phyloP scores from a whole-genome alignment of 441 rosid species.

The Adansonia madagascariensis region DNA sequence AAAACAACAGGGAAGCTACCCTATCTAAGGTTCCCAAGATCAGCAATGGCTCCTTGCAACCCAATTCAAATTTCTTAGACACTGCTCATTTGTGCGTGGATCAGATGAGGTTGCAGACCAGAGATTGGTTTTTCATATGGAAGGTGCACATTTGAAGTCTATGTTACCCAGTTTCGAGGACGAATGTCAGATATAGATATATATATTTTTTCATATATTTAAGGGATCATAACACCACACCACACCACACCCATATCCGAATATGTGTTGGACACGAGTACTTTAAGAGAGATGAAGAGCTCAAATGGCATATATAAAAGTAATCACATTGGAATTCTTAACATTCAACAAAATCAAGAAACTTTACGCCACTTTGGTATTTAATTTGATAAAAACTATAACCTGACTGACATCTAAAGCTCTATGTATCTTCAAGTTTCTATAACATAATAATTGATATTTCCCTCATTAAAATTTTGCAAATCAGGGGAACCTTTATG shows the following conservation, averaged over 20 bases:
- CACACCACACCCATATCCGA: too few species aligned
- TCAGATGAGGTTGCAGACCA: slow-evolving; percentile 25
- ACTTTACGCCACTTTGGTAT: background rate
- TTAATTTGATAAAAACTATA: slow-evolving; percentile 20
- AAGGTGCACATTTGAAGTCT: slow-evolving; percentile 57
- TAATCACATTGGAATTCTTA: background rate
- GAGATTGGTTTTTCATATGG: slow-evolving; percentile 55
- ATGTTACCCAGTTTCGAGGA: too few species aligned
- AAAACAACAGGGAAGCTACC: slow-evolving; percentile 16
- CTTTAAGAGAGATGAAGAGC: too few species aligned
- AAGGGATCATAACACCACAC: too few species aligned
- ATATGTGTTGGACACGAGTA: too few species aligned
- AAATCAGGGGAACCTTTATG: slow-evolving; percentile 27
- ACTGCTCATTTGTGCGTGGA: slow-evolving; percentile 12
- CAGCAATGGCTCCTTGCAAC: slow-evolving; percentile 14
- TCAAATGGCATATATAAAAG: background rate
- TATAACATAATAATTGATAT: background rate
- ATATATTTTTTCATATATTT: too few species aligned
- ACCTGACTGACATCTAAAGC: slow-evolving; percentile 19
- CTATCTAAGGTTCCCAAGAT: background rate
- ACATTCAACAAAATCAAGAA: background rate
- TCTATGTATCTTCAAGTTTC: slow-evolving; percentile 19
- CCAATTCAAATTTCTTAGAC: slow-evolving; percentile 21
- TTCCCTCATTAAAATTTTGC: slow-evolving; percentile 26
- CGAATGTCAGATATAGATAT: too few species aligned